phyloP scores from a whole-genome alignment of 164 flowering plant species.

The Stephania japonica region DNA sequence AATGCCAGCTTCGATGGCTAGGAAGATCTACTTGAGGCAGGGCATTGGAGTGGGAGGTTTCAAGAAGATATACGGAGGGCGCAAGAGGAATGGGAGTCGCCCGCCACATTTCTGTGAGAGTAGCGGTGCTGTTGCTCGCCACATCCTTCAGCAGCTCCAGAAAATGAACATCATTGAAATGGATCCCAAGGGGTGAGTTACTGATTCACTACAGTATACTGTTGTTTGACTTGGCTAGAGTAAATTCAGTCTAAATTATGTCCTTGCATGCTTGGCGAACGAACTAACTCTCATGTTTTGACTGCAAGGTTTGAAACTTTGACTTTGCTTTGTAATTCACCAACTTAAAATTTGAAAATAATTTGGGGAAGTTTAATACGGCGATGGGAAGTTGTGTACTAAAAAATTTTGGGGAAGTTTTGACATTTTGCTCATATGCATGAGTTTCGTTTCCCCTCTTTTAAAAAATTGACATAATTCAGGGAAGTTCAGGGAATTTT shows the following conservation, averaged over 20 bases:
- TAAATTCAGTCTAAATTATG: background rate
- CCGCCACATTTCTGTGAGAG: slow-evolving; percentile 90
- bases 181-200: slow-evolving; percentile 69
- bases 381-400: no score
- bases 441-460: no score
- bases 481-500: no score
- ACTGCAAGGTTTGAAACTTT: no score
- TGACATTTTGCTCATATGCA: no score
- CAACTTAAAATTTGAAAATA: no score
- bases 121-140: slow-evolving; percentile 85
- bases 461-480: no score
- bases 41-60: slow-evolving; percentile 91
- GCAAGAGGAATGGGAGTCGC: slow-evolving; percentile 85
- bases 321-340: no score
- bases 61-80: slow-evolving; percentile 82
- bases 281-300: no score
- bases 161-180: slow-evolving; percentile 59
- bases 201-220: background rate
- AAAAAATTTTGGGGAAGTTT: no score
- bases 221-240: background rate
- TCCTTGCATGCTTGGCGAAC: no score
- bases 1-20: slow-evolving; percentile 62
- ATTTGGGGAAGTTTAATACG: no score
- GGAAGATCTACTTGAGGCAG: slow-evolving; percentile 70
- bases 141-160: slow-evolving; percentile 77